These are phyloP conservation scores for Colletotrichum kahawae DNA, from an alignment of 2,329 filamentous ascomycete species.

Conservation along the genomic window DNA sequence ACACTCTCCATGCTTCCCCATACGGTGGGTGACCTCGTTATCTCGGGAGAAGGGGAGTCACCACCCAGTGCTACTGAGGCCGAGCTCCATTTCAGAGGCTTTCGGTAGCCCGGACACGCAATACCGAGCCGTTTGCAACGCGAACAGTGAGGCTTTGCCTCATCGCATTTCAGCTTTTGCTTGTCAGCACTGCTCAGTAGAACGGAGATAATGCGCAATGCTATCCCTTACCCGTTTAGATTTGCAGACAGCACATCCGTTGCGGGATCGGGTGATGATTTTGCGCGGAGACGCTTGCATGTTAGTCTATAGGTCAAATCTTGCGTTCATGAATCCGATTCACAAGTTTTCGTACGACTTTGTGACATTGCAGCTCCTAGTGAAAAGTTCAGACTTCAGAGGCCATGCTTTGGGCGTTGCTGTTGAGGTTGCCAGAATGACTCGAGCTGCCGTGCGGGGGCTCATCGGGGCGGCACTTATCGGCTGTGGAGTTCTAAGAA, in stretches of 20 bases:
- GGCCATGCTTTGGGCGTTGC: not conserved
- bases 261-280: not conserved
- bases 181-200: not conserved
- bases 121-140: constrained; percentile 2
- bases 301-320: not conserved
- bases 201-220: not conserved
- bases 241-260: constrained; percentile 12
- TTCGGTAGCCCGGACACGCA: not conserved
- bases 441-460: not conserved
- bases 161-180: not conserved
- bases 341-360: not conserved
- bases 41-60: not conserved
- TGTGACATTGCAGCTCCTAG: not conserved
- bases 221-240: not conserved
- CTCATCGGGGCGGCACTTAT: not conserved
- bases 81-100: not conserved
- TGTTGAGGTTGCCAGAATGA: not conserved
- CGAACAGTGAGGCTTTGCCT: not conserved
- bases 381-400: not conserved
- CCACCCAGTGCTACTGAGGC: not conserved
- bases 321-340: no score
- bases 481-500: not conserved
- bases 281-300: not conserved
- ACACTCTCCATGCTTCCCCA: not conserved
- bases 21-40: no score